phyloP scores from a whole-genome alignment of 306 rosid genomes.

The Adenanthera pavonina region DNA sequence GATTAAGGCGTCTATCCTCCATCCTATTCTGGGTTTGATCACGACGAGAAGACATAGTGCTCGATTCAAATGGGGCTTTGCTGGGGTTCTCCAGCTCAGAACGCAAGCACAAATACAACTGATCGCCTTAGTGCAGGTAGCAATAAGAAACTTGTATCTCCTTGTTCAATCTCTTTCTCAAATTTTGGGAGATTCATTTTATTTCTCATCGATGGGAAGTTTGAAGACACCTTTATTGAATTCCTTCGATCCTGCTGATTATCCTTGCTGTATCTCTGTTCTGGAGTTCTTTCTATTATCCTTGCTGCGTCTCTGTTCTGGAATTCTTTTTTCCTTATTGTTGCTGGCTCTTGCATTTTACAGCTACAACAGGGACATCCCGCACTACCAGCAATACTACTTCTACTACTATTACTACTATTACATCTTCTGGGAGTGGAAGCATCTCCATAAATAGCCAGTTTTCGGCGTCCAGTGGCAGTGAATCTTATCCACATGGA shows the following conservation, averaged over 20 bases:
- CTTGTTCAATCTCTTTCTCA: background rate
- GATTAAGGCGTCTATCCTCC: background rate
- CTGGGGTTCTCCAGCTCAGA: slow-evolving; percentile 59
- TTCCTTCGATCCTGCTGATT: background rate
- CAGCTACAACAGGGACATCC: slow-evolving; percentile 52
- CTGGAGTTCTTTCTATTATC: slow-evolving; percentile 3
- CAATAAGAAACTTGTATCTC: background rate
- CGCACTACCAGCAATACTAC: slow-evolving; percentile 57
- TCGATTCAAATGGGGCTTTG: slow-evolving; percentile 76
- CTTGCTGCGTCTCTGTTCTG: slow-evolving; percentile 12
- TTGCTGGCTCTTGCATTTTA: background rate
- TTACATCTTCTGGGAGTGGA: slow-evolving; percentile 57
- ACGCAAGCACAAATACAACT: slow-evolving; percentile 46
- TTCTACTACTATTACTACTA: slow-evolving; percentile 36
- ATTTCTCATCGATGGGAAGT: slow-evolving; percentile 2
- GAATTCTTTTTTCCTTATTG: background rate
- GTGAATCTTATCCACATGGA: slow-evolving; percentile 58
- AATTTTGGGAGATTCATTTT: background rate
- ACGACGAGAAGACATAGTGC: background rate
- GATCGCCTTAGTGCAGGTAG: slow-evolving; percentile 63
- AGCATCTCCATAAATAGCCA: slow-evolving; percentile 58
- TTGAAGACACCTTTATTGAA: background rate
- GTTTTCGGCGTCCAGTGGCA: slow-evolving; percentile 66
- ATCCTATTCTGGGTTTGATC: background rate
- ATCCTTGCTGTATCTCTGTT: slow-evolving; percentile 13